Evolutionary conservation across 768 basidiomycete species (phyloP), one percentile per base, ranked within the genome.

Genomic region (Lactarius quietus): DNA sequence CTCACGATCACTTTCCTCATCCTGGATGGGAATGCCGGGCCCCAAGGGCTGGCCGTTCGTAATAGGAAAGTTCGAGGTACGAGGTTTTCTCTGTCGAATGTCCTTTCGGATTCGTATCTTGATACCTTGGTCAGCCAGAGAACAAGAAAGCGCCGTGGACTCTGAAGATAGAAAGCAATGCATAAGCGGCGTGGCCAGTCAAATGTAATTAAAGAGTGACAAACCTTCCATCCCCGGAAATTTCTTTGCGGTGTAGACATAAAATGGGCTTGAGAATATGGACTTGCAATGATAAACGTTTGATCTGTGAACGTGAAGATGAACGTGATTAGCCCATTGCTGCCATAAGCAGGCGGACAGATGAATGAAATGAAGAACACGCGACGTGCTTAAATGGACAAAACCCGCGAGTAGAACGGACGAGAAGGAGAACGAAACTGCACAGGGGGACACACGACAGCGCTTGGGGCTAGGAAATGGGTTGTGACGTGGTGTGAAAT

Each of bases 231-330:
- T 95, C 29, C 95, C 94, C 0, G 95, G 94, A 73, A 96, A 97
- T 76, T 95, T 94, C 82, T 97, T 97, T 18, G 93, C 92, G 0
- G 94, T 94, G 74, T 94, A 97, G 14, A 97, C 95, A 68, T 95
- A 93, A 76, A 98, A 98, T 0, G 91, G 86, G 1, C 87, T 84
- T 0, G 93, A 94, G 76, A 88, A 90, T 63, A 94, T 93, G 0
- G 89, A 90, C 72, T 92, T 92, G 79, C 94, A 95, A 73, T 95
- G 93, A 48, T 87, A 88, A 41, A 96, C 93, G 65, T 88, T 89
- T 70, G 88, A 87, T 17, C 91, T 92, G 74, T 55, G 59, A 48
- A 59, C n/a, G n/a, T n/a, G n/a, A n/a, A n/a, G n/a, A n/a, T n/a
- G n/a, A n/a, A n/a, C 31, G 35, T 57, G 28, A 43, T 61, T 4